Conservation (phyloP, 331 rosid genomes). For the Erythrophleum ivorense region DNA sequence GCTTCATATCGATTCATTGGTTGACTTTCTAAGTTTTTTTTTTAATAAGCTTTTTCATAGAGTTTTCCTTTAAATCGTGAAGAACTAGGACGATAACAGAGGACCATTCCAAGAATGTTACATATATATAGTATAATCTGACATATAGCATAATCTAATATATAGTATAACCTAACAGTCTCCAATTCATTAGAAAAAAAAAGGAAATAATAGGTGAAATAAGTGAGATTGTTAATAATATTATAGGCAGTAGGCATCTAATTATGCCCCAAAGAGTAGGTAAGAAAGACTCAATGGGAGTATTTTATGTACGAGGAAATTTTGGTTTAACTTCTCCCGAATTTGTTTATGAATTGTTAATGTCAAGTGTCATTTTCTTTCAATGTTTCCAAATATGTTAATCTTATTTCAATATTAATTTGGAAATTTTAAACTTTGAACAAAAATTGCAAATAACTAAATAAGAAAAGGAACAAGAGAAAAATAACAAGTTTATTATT, state of each 20-base stretch:
- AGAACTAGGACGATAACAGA: too few species aligned
- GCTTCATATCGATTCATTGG: not conserved
- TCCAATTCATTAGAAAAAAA: too few species aligned
- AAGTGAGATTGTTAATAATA: too few species aligned
- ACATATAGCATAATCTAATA: too few species aligned
- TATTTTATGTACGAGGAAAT: not conserved
- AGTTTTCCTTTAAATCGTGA: too few species aligned
- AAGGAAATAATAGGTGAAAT: too few species aligned
- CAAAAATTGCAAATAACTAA: not conserved
- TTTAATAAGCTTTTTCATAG: too few species aligned
- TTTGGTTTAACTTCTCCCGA: not conserved
- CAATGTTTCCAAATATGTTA: too few species aligned
- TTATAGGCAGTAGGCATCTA: too few species aligned
- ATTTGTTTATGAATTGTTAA: not conserved
- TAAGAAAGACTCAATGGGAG: not conserved
- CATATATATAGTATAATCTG: too few species aligned
- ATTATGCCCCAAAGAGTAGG: not conserved
- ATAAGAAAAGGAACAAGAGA: not conserved
- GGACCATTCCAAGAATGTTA: too few species aligned
- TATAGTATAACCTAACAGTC: too few species aligned
- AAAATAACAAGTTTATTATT: not conserved
- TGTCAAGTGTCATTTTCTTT: not conserved
- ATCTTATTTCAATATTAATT: not conserved
- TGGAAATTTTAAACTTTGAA: not conserved
- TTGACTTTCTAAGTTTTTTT: not conserved